Base-by-base conservation (phyloP, 208 protist genomes). In the Zelonia costaricensis region DNA sequence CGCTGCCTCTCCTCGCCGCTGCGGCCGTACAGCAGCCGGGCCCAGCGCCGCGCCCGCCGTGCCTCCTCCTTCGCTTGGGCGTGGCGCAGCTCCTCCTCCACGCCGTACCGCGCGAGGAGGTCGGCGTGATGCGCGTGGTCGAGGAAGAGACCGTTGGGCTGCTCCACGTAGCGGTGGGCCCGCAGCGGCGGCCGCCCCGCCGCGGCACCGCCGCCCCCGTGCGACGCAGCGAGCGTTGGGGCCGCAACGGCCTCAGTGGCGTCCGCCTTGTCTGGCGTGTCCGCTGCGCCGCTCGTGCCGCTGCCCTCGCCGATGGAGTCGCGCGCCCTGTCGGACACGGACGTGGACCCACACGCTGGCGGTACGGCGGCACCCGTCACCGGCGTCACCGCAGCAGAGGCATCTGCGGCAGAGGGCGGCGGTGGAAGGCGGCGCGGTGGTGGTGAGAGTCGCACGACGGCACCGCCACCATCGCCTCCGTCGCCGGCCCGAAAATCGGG, bases 121-220 rank as follows among this genome's bases (percentile, higher is more conserved):
- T 67, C 42, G 2, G 52, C 64, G 56, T 83, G 76, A n/a, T 56
- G 33, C 16, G 57, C 67, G 61, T 70, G 66, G 28, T 73, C 59
- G 44, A 84, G 31, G 43, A 86, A 82, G 3, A 74, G 16, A 38
- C 77, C 80, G 55, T 82, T 84, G 18, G 53, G 33, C 55, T 81
- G 65, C 55, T 86, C 84, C 46, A 77, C 83, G 58, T 80, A 84
- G 38, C 85, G 58, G 73, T 86, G 84, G 10, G 78, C 69, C n/a
- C 75, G 84, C 39, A 87, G 68, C 16, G 71, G 55, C 0, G 78
- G 84, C 1, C 76, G 47, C 3, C 70, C 74, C 3, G 45, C 72
- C 15, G 38, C 43, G 4, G 40, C 45, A 5, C 35, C 45, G 12
- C 46, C 45, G 8, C 16, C 12, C 1, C 40, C 42, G 31, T 23